Base-by-base conservation (phyloP, 371 early-diverging fungal species). In the Haplosporangium sp. region DNA sequence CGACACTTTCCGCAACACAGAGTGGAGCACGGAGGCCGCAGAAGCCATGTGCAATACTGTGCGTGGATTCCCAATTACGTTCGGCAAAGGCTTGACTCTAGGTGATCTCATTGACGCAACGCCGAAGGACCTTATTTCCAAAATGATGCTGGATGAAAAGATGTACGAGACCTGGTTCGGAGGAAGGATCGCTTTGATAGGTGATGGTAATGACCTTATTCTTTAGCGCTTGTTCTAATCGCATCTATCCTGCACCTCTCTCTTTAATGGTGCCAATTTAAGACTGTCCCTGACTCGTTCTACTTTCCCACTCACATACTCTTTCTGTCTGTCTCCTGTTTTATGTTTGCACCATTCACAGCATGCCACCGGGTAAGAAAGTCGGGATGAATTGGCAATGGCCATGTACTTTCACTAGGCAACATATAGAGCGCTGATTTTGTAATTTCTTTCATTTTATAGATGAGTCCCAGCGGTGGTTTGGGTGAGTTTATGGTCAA, bases 131-230 rank as follows among this genome's bases (percentile, higher is more conserved):
- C 50, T 74, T 51, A 62, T 74, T 5, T 74, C 75, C 29, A 69
- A 69, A 52, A 64, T 69, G 16, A 64, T 69, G 65, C 21, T 74
- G 42, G 75, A 74, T 14, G 75, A 74, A 47, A 74, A 74, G 54
- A 64, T 42, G 18, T 74, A 69, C 52, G 66, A 74, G 8, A 14
- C 48, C 0, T 74, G 75, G 75, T 74, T 62, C 36, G 53, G 69
- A 14, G 75, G 56, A 13, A 69, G 75, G 5, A 65, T 69, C 12
- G 75, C 69, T 1, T 66, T 74, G n/a, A 37, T 74, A 12, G 75
- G 75, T 3, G 75, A 74, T 65, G 69, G 74, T 73, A 29, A 29
- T 29, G 1, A 29, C 4, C 4, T 29, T 29, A 4, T 4, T 4
- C 29, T 29, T 4, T 4, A 4, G 4, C 4, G 29, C 29, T 29